Percentiles rank a stretch among this genome's conserved stretches.
Evolutionary conservation across 495 filamentous ascomycete genomes (phyloP).

Genomic region (Podospora australis): DNA sequence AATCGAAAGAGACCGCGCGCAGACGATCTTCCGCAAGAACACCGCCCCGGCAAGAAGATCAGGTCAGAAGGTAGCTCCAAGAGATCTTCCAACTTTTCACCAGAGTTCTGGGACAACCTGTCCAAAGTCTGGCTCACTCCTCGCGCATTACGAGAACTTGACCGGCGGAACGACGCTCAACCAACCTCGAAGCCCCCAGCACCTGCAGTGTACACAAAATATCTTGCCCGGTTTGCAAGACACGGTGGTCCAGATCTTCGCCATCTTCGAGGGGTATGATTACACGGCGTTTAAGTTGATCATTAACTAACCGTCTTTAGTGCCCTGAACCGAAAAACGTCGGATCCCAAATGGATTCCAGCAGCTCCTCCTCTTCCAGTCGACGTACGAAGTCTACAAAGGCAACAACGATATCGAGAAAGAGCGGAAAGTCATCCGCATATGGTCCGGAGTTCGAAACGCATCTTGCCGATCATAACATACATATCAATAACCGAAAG

Average conservation of each 20-base stretch:
- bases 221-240: slow-evolving; percentile 18
- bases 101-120: slow-evolving; percentile 28
- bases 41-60: slow-evolving; percentile 15
- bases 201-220: slow-evolving; percentile 6
- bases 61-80: slow-evolving; percentile 8
- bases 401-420: neutral
- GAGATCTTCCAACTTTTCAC: slow-evolving; percentile 16
- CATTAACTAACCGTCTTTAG: slow-evolving; percentile 9
- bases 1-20: slow-evolving; percentile 13
- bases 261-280: slow-evolving; percentile 15
- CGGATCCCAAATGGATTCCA: slow-evolving; percentile 8
- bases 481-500: no score
- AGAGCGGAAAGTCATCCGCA: slow-evolving; percentile 5
- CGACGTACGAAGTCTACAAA: slow-evolving; percentile 5
- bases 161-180: slow-evolving; percentile 22
- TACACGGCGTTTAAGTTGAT: neutral
- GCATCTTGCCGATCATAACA: slow-evolving; percentile 26
- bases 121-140: slow-evolving; percentile 28
- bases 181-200: slow-evolving; percentile 1
- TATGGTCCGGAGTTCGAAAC: slow-evolving; percentile 31
- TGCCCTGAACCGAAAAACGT: slow-evolving; percentile 7
- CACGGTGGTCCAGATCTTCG: slow-evolving; percentile 16
- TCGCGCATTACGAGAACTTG: slow-evolving; percentile 29
- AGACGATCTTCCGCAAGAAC: slow-evolving; percentile 9
- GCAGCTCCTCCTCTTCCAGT: slow-evolving; percentile 5